Evolutionary conservation across 768 basidiomycete genomes (phyloP).

Genomic region (Phaeolepiota aurea): DNA sequence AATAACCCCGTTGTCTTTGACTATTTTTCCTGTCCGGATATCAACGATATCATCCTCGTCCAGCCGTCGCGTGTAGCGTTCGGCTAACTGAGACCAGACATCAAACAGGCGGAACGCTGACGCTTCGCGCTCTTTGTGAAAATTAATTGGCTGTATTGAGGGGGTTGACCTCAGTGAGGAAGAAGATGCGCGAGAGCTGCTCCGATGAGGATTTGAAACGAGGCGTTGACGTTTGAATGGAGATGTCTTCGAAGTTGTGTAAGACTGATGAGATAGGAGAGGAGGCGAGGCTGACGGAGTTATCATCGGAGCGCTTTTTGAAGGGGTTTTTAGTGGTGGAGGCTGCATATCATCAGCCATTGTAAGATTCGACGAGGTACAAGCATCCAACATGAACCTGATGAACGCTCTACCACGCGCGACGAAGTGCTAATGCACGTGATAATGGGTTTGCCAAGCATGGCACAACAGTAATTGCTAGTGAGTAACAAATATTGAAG

Average conservation of each 20-base stretch:
- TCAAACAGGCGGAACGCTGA: constrained; percentile 48
- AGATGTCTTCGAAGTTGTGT: constrained; percentile 14
- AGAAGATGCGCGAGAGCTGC: constrained; percentile 20
- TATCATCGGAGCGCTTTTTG: constrained; percentile 23
- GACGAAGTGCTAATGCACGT: too few relatives aligned
- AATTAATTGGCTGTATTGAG: constrained; percentile 24
- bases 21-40: constrained; percentile 47
- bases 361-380: too few relatives aligned
- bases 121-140: constrained; percentile 48
- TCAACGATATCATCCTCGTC: constrained; percentile 81
- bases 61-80: constrained; percentile 55
- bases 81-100: constrained; percentile 61
- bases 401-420: too few relatives aligned
- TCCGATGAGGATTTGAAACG: constrained; percentile 31
- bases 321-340: constrained; percentile 1
- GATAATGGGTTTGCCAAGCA: too few relatives aligned
- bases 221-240: constrained; percentile 43
- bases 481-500: too few relatives aligned
- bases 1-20: constrained; percentile 66
- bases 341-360: too few relatives aligned
- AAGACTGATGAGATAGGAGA: constrained; percentile 15
- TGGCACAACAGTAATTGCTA: too few relatives aligned
- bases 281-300: constrained; percentile 51
- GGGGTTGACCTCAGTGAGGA: constrained; percentile 22
- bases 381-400: too few relatives aligned